These are phyloP conservation scores for Ocimum tenuiflorum DNA, from an alignment of 257 asterid species.

Conservation along the genomic window DNA sequence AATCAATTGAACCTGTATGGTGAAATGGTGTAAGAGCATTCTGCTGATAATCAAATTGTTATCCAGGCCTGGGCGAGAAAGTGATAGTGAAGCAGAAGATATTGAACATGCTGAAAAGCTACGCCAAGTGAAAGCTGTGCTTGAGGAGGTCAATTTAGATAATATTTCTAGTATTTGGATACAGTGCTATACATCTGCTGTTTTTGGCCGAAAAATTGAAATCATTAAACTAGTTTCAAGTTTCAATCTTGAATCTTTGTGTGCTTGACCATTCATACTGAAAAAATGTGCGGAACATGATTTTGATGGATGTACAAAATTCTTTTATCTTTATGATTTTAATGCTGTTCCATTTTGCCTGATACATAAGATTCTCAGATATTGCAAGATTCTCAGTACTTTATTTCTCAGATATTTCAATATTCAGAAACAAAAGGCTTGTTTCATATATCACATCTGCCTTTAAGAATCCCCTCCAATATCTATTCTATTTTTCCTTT, in stretches of 20 bases:
- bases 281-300: not conserved
- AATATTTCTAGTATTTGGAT: not conserved
- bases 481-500: too few relatives aligned
- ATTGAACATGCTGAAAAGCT: conserved; percentile 98
- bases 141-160: conserved; percentile 73
- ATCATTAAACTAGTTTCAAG: not conserved
- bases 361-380: too few relatives aligned
- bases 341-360: too few relatives aligned
- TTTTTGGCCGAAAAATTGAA: conserved; percentile 11
- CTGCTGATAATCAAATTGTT: conserved; percentile 27
- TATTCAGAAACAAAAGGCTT: too few relatives aligned
- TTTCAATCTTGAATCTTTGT: not conserved
- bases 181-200: conserved; percentile 1
- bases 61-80: conserved; percentile 84
- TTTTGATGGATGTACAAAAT: not conserved
- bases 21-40: conserved; percentile 20
- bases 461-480: too few relatives aligned
- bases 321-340: not conserved
- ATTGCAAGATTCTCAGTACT: too few relatives aligned
- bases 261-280: conserved; percentile 4
- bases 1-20: not conserved
- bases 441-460: too few relatives aligned
- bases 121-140: conserved; percentile 99
- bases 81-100: conserved; percentile 99
- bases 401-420: too few relatives aligned